Conservation (phyloP, 257 asterid species). For the Haberlea rhodopensis region DNA sequence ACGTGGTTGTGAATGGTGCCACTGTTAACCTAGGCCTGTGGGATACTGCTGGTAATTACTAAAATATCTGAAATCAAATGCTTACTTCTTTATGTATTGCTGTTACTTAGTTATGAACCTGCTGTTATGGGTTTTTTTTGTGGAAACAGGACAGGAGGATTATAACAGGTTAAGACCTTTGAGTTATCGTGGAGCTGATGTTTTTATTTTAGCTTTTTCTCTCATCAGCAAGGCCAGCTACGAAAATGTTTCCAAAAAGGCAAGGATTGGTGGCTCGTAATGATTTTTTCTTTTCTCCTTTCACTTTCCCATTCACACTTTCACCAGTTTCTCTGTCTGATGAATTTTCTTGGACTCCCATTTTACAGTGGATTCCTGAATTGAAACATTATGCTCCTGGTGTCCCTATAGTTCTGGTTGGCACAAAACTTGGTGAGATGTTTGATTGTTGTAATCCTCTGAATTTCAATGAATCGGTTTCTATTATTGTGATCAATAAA, state of each 20-base stretch:
- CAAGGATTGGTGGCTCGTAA: constrained; percentile 8
- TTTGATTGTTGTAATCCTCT: no score
- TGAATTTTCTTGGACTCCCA: constrained; percentile 11
- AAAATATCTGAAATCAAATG: no score
- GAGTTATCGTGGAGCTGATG: no score
- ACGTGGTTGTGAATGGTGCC: constrained; percentile 53
- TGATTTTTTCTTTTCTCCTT: neutral
- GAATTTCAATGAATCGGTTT: no score
- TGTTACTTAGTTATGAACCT: no score
- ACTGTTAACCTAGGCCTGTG: constrained; percentile 54
- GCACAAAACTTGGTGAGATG: no score
- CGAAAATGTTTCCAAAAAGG: constrained; percentile 59
- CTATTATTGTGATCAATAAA: no score
- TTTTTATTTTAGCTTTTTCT: constrained; percentile 57
- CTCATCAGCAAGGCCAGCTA: constrained; percentile 60
- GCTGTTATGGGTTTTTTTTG: neutral
- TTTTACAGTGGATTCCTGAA: no score
- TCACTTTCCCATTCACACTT: neutral
- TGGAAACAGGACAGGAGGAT: constrained; percentile 53
- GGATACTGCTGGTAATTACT: constrained; percentile 53
- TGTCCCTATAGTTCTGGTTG: no score
- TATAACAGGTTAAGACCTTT: no score
- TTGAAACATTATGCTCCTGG: no score
- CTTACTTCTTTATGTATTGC: neutral
- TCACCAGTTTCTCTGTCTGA: constrained; percentile 3